These are phyloP conservation scores for Collybiopsis luxurians DNA, from an alignment of 768 basidiomycete species.

Conservation along the genomic window DNA sequence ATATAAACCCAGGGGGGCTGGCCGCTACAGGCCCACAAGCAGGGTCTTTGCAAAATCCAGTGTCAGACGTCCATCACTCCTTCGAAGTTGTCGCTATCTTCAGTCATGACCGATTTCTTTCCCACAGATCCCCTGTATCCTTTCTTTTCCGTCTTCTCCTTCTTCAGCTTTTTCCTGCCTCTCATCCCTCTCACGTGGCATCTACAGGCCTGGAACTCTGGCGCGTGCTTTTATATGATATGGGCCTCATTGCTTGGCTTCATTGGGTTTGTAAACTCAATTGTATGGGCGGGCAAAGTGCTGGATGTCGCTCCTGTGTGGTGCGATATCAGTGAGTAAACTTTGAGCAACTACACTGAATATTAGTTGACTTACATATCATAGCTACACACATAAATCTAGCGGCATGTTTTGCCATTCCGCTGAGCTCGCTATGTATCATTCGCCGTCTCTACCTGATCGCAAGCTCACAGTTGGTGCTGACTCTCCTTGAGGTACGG, in stretches of 20 bases:
- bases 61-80: too few relatives aligned
- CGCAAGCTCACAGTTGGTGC: background rate
- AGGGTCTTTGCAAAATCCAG: too few relatives aligned
- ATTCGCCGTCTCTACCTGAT: conserved; percentile 18
- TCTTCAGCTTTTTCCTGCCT: conserved; percentile 33
- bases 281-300: conserved; percentile 42
- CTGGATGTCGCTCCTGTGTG: conserved; percentile 39
- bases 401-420: background rate
- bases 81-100: background rate
- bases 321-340: conserved; percentile 55
- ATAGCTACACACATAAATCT: background rate
- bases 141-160: conserved; percentile 26
- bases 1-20: too few relatives aligned
- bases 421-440: conserved; percentile 12
- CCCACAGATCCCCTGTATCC: conserved; percentile 6
- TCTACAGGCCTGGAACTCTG: conserved; percentile 37
- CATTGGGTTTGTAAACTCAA: conserved; percentile 37
- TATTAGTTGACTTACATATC: conserved; percentile 24
- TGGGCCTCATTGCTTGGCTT: conserved; percentile 34
- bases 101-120: background rate
- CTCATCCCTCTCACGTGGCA: conserved; percentile 44
- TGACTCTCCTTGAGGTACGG: background rate
- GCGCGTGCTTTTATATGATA: conserved; percentile 37
- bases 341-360: conserved; percentile 18
- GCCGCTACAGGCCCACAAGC: too few relatives aligned